Conservation (phyloP, 2,329 filamentous ascomycete species). For the Colletotrichum lupini region DNA sequence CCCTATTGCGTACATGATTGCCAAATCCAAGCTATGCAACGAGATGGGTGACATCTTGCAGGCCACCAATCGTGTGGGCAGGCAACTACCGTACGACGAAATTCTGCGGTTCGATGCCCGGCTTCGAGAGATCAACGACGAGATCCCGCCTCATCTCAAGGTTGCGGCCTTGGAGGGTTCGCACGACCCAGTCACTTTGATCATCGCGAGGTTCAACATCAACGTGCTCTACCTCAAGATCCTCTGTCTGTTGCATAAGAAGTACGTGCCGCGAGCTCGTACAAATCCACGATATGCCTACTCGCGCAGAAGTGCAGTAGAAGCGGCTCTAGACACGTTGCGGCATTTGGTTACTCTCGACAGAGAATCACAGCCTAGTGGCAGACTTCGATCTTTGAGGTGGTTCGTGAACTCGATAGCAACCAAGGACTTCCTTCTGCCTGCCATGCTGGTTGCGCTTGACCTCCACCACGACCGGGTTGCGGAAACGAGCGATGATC, state of each 20-base stretch:
- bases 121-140: slow-evolving; percentile 70
- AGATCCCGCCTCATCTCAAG: slow-evolving; percentile 83
- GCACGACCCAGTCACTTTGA: slow-evolving; percentile 83
- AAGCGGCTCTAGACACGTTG: slow-evolving; percentile 86
- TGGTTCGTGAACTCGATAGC: slow-evolving; percentile 85
- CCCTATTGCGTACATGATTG: slow-evolving; percentile 82
- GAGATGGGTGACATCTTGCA: slow-evolving; percentile 80
- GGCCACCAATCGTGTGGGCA: slow-evolving; percentile 66
- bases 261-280: slow-evolving; percentile 82
- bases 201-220: slow-evolving; percentile 86
- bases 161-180: slow-evolving; percentile 80
- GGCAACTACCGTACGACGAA: slow-evolving; percentile 70
- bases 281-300: slow-evolving; percentile 85
- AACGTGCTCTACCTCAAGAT: slow-evolving; percentile 91
- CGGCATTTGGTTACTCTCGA: slow-evolving; percentile 81
- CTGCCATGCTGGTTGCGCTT: slow-evolving; percentile 84
- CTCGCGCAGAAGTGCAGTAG: slow-evolving; percentile 85
- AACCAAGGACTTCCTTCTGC: slow-evolving; percentile 86
- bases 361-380: slow-evolving; percentile 77
- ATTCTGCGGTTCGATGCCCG: slow-evolving; percentile 71
- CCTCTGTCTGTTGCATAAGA: slow-evolving; percentile 87
- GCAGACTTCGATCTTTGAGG: slow-evolving; percentile 77
- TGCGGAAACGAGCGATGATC: slow-evolving; percentile 53
- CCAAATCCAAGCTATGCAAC: slow-evolving; percentile 74
- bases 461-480: slow-evolving; percentile 80